Evolutionary conservation across 1,284 basidiomycete genomes (phyloP).

Genomic region (Puccinia hordei): DNA sequence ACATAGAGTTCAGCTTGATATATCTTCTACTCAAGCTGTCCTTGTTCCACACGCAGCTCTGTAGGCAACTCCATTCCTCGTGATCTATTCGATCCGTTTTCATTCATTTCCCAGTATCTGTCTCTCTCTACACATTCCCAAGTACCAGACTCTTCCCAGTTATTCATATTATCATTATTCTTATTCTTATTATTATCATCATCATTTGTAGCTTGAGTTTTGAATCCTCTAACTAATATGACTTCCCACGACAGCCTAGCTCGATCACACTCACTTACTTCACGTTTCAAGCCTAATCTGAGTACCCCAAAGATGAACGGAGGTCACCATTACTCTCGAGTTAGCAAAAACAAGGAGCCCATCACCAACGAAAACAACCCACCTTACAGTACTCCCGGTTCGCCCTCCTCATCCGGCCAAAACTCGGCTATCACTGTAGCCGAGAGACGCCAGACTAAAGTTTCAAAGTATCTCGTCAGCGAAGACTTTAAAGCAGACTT

Average conservation of each 20-base stretch:
- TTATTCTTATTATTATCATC: no score
- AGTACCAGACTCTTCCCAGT: no score
- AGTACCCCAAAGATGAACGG: background rate
- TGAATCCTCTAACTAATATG: no score
- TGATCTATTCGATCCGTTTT: background rate
- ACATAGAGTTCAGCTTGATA: no score
- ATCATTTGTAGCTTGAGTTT: background rate
- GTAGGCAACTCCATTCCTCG: background rate
- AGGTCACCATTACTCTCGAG: background rate
- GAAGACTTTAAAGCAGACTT: slow-evolving; percentile 23
- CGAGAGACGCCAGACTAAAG: slow-evolving; percentile 4
- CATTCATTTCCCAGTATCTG: background rate
- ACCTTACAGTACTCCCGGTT: background rate
- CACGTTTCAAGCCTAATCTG: background rate
- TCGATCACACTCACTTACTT: background rate
- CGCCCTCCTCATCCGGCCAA: background rate
- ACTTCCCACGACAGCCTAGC: background rate
- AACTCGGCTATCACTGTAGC: background rate
- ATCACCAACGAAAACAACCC: background rate
- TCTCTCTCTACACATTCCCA: background rate
- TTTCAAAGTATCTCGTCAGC: slow-evolving; percentile 10
- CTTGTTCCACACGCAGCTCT: background rate
- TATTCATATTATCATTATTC: background rate
- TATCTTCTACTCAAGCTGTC: no score
- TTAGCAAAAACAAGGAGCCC: background rate